Conservation (phyloP, 257 asterid genomes). For the Fraxinus excelsior region DNA sequence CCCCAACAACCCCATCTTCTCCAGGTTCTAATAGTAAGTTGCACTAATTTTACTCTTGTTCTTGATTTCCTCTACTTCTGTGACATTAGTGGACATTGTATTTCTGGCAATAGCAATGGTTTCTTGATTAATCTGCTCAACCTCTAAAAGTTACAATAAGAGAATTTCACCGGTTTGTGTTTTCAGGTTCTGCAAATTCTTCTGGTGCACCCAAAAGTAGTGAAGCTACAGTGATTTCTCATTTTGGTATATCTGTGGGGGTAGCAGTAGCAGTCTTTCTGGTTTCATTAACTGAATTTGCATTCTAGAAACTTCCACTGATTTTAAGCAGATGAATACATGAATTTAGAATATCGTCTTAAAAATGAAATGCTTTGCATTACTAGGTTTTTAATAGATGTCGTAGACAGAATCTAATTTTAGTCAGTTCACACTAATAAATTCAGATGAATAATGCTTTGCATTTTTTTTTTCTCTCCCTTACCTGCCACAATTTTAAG, state of each 20-base stretch:
- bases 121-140: too few relatives aligned
- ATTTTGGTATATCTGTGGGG: conserved; percentile 11
- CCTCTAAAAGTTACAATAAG: neutral
- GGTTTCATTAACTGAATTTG: conserved; percentile 3
- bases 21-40: conserved; percentile 26
- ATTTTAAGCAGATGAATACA: neutral
- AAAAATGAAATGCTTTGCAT: neutral
- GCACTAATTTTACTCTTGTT: too few relatives aligned
- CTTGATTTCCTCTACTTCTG: too few relatives aligned
- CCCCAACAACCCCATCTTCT: conserved; percentile 20
- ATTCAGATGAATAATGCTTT: too few relatives aligned
- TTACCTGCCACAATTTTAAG: too few relatives aligned
- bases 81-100: too few relatives aligned
- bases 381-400: neutral
- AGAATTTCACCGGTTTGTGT: neutral
- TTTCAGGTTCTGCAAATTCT: conserved; percentile 10
- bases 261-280: conserved; percentile 23
- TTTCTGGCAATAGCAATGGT: too few relatives aligned
- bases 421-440: too few relatives aligned
- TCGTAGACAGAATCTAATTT: neutral
- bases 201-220: conserved; percentile 8
- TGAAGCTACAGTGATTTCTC: conserved; percentile 13
- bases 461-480: too few relatives aligned
- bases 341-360: neutral
- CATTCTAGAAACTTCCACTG: neutral